Percentiles rank a stretch among this genome's conserved stretches.
These are phyloP conservation scores for Venturia nashicola DNA, from an alignment of 2,329 filamentous ascomycete genomes.

Conservation along the genomic window DNA sequence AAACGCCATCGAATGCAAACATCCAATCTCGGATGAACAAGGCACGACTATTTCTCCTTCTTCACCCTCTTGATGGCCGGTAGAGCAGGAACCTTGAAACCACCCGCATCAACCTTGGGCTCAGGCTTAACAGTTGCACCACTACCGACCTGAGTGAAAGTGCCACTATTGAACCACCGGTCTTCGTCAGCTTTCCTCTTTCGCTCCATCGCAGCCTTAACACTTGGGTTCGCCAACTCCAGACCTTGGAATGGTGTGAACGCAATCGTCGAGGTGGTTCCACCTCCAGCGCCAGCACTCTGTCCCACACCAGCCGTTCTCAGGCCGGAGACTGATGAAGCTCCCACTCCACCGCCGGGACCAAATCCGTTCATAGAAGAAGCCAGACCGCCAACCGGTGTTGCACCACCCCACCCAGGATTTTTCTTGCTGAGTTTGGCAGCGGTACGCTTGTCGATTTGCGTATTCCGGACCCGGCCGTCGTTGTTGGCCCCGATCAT, in stretches of 20 bases:
- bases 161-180: constrained; percentile 93
- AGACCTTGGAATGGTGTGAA: constrained; percentile 93
- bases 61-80: constrained; percentile 53
- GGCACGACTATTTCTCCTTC: neutral
- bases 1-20: neutral
- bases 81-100: constrained; percentile 73
- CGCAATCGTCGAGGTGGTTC: constrained; percentile 75
- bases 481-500: constrained; percentile 89
- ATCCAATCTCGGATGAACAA: neutral
- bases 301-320: constrained; percentile 72
- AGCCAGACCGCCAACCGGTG: constrained; percentile 46
- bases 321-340: constrained; percentile 56
- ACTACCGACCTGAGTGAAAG: constrained; percentile 73
- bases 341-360: constrained; percentile 39
- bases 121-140: constrained; percentile 10
- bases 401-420: constrained; percentile 74
- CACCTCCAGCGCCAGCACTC: constrained; percentile 40
- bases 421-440: constrained; percentile 92
- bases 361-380: constrained; percentile 74
- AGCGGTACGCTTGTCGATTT: constrained; percentile 85
- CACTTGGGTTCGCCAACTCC: constrained; percentile 89
- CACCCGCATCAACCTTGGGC: constrained; percentile 41
- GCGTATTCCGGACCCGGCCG: constrained; percentile 75
- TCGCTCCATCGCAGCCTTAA: constrained; percentile 71
- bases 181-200: constrained; percentile 94